Conservation (phyloP, 2,329 filamentous ascomycete genomes). For the Hypomyces rosellus region DNA sequence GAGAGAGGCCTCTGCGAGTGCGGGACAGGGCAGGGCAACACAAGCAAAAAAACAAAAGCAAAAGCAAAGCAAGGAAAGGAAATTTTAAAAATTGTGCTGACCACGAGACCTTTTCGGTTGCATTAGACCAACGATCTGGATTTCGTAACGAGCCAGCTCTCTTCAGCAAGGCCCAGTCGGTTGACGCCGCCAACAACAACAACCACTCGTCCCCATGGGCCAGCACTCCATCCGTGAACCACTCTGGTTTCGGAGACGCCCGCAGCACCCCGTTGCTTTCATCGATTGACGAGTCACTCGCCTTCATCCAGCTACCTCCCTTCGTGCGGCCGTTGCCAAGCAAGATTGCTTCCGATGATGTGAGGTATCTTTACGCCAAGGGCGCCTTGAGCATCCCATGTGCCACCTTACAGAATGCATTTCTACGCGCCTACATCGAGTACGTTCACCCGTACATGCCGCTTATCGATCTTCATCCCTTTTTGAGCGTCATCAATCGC, state of each 20-base stretch:
- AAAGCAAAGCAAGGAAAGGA: too few species aligned
- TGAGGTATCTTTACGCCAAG: constrained; percentile 76
- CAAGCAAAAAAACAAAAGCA: too few species aligned
- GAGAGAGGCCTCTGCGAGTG: too few species aligned
- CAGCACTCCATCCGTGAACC: constrained; percentile 12
- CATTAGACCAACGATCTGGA: constrained; percentile 30
- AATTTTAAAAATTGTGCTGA: constrained; percentile 19
- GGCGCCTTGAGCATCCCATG: constrained; percentile 75
- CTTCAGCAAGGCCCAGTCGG: constrained; percentile 16
- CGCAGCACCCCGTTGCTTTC: constrained; percentile 37
- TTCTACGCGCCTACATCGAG: constrained; percentile 77
- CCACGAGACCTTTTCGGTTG: constrained; percentile 21
- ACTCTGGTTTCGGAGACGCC: constrained; percentile 29
- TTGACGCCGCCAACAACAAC: constrained; percentile 13
- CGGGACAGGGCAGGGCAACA: too few species aligned
- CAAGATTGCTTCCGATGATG: constrained; percentile 73
- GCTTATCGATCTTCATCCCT: constrained; percentile 62
- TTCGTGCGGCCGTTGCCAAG: constrained; percentile 77
- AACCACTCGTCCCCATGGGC: constrained; percentile 15
- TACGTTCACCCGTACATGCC: constrained; percentile 95
- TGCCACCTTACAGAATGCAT: constrained; percentile 64
- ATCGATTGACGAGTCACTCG: constrained; percentile 43
- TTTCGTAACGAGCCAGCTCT: constrained; percentile 28
- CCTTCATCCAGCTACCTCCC: constrained; percentile 44
- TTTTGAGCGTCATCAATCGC: constrained; percentile 54